Evolutionary conservation across 176 grass and related monocot species (phyloP).

Genomic region (Rhynchospora pubera): DNA sequence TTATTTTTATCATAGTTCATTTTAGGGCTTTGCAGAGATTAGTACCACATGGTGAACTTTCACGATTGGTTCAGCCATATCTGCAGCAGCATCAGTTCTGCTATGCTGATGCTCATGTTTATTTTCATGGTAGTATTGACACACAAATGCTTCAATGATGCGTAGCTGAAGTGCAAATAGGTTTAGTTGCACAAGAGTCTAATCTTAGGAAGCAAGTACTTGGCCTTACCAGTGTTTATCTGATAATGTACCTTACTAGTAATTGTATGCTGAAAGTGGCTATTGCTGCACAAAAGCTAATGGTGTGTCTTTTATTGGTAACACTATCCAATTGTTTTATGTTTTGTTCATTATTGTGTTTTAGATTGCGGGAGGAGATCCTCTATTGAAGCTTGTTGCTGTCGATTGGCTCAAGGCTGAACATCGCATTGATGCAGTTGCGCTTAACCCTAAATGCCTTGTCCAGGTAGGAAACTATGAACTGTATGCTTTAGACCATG

Average conservation of each 20-base stretch:
- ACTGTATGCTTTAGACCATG: not conserved
- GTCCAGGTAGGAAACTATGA: conserved; percentile 56
- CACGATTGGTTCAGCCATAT: not conserved
- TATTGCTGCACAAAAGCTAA: not conserved
- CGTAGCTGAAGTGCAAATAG: not conserved
- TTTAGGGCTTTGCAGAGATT: not conserved
- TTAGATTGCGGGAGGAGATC: conserved; percentile 85
- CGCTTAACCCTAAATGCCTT: conserved; percentile 79
- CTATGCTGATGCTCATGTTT: not conserved
- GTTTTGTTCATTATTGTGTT: conserved; percentile 8
- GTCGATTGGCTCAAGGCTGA: conserved; percentile 92
- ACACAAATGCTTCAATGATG: not conserved
- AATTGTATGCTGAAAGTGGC: not conserved
- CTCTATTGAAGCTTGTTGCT: conserved; percentile 81
- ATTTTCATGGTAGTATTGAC: not conserved
- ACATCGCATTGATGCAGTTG: conserved; percentile 67
- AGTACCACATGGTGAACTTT: not conserved
- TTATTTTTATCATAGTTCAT: not conserved
- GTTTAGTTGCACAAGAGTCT: not conserved
- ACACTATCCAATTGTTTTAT: not conserved
- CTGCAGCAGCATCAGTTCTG: not conserved
- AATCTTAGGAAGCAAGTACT: not conserved
- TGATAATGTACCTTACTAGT: not conserved
- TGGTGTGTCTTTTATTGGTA: not conserved
- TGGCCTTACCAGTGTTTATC: not conserved